Evolutionary conservation across 176 grass and related monocot genomes (phyloP).

Genomic region (Avena sativa): DNA sequence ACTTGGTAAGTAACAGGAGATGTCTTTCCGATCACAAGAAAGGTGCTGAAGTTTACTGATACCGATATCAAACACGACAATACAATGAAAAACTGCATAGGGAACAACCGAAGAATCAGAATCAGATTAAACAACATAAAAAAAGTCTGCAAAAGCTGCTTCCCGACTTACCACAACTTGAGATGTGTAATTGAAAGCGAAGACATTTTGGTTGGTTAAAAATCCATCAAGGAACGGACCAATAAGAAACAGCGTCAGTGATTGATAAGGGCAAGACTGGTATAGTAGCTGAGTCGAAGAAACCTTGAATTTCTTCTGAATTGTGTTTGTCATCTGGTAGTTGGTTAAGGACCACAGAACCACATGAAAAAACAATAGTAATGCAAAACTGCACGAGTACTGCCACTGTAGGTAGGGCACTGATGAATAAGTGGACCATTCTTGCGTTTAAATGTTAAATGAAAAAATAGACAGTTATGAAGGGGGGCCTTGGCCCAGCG

Average conservation of each 20-base stretch:
- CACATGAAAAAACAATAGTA: slow-evolving; percentile 23
- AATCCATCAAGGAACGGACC: slow-evolving; percentile 99
- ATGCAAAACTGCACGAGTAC: background rate
- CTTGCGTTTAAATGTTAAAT: background rate
- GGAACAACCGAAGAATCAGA: slow-evolving; percentile 39
- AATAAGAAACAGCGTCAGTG: slow-evolving; percentile 78
- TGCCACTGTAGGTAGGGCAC: background rate
- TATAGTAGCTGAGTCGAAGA: slow-evolving; percentile 97
- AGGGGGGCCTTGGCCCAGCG: too few species aligned
- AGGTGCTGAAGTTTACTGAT: slow-evolving; percentile 93
- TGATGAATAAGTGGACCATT: background rate
- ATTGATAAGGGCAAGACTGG: slow-evolving; percentile 97
- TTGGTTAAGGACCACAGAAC: slow-evolving; percentile 39
- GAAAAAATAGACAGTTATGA: background rate
- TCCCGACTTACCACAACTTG: slow-evolving; percentile 83
- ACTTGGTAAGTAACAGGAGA: slow-evolving; percentile 95
- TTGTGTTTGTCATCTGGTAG: slow-evolving; percentile 99
- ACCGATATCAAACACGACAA: slow-evolving; percentile 88
- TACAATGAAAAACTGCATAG: slow-evolving; percentile 79
- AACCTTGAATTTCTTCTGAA: slow-evolving; percentile 99
- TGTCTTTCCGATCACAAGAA: slow-evolving; percentile 91
- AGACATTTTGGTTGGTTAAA: slow-evolving; percentile 92
- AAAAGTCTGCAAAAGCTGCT: slow-evolving; percentile 7
- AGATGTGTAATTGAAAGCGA: slow-evolving; percentile 89
- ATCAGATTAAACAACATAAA: slow-evolving; percentile 22